A percentile compares a stretch with the other conserved stretches of the same genome.
phyloP scores from a whole-genome alignment of 176 grass and related monocot genomes.

The Carex cristatella region DNA sequence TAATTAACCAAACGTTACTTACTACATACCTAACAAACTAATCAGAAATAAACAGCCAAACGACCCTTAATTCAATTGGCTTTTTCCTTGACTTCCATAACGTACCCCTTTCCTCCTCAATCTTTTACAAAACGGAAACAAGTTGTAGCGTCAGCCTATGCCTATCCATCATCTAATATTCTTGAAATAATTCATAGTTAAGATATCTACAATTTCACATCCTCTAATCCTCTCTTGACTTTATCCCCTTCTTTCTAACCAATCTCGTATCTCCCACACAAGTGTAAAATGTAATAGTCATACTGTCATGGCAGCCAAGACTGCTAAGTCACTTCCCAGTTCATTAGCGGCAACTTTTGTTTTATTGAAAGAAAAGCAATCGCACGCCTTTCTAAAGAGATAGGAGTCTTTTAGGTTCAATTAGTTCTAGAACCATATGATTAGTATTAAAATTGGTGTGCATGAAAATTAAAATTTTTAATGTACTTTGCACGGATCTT shows the following conservation, averaged over 20 bases:
- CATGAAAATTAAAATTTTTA: too few species aligned
- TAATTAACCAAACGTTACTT: not conserved
- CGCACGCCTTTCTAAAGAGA: not conserved
- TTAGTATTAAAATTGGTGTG: too few species aligned
- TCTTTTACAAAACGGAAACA: not conserved
- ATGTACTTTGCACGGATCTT: too few species aligned
- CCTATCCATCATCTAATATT: not conserved
- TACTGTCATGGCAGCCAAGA: too few species aligned
- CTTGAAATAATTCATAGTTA: not conserved
- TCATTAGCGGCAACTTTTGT: not conserved
- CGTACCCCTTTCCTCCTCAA: not conserved
- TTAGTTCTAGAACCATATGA: too few species aligned
- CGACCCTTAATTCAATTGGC: not conserved
- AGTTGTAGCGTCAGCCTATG: not conserved
- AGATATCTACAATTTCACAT: not conserved
- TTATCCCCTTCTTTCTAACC: not conserved
- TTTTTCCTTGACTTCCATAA: not conserved
- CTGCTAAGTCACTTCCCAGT: not conserved
- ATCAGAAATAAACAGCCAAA: not conserved
- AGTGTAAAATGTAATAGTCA: not conserved
- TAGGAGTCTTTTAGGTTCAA: too few species aligned
- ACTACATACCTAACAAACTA: not conserved
- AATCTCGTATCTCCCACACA: not conserved
- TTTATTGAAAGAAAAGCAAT: not conserved
- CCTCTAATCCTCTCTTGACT: not conserved